These are phyloP conservation scores for Acorus gramineus DNA, from an alignment of 106 monocot species.

Conservation along the genomic window DNA sequence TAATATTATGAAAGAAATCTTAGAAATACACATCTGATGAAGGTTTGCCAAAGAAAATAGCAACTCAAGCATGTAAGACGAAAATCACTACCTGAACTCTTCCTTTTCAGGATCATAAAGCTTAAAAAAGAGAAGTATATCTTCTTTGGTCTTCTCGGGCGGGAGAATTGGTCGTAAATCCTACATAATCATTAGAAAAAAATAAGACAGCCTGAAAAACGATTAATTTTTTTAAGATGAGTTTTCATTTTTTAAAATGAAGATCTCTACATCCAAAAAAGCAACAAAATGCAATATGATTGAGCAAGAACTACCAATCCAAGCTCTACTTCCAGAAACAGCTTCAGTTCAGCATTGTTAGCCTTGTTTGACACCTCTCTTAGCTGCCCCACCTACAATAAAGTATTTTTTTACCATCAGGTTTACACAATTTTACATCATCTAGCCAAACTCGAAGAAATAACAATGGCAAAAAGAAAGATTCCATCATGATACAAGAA, in stretches of 20 bases:
- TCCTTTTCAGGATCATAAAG: conserved; percentile 86
- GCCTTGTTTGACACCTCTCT: conserved; percentile 91
- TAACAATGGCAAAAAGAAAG: background rate
- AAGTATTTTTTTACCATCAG: background rate
- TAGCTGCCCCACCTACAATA: conserved; percentile 72
- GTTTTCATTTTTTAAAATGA: no score
- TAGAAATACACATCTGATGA: no score
- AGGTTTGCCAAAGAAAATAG: background rate
- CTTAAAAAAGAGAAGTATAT: conserved; percentile 92
- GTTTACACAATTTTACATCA: no score
- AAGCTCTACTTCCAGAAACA: conserved; percentile 86
- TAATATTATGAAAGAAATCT: no score
- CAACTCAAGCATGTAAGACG: background rate
- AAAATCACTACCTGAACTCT: conserved; percentile 59
- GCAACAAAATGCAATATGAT: background rate
- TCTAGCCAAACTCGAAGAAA: no score
- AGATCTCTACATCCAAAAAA: background rate
- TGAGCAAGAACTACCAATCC: conserved; percentile 40
- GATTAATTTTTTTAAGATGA: no score
- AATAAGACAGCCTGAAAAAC: background rate
- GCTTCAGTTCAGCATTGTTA: conserved; percentile 82
- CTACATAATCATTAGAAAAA: conserved; percentile 11
- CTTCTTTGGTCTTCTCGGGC: conserved; percentile 84
- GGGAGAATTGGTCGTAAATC: conserved; percentile 52
- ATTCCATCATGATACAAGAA: background rate